A percentile compares a stretch with the other conserved stretches of the same genome.
phyloP scores from a whole-genome alignment of 495 filamentous ascomycete genomes.

The Hypoxylon lenormandii region DNA sequence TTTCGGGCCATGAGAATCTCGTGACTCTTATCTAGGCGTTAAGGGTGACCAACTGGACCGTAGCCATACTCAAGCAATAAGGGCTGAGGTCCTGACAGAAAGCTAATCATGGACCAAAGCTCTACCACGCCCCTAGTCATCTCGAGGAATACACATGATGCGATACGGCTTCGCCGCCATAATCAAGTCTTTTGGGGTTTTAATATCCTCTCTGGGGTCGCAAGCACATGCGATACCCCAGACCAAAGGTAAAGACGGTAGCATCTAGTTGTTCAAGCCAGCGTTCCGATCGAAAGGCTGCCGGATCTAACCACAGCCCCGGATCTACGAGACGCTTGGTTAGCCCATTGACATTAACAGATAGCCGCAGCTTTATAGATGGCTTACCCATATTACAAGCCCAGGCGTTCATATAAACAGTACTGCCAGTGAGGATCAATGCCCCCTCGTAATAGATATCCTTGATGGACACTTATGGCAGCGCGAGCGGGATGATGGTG shows the following conservation, averaged over 20 bases:
- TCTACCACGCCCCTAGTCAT: slow-evolving; percentile 38
- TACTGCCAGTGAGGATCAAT: slow-evolving; percentile 68
- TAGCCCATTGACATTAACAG: not conserved
- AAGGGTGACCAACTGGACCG: no score
- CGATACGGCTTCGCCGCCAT: slow-evolving; percentile 67
- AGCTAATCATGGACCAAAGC: not conserved
- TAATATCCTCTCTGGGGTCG: slow-evolving; percentile 66
- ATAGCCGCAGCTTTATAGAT: slow-evolving; percentile 39
- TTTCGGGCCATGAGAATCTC: no score
- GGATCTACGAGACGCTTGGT: slow-evolving; percentile 55
- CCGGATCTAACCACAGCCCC: slow-evolving; percentile 68
- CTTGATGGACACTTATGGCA: slow-evolving; percentile 68
- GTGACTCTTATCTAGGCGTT: no score
- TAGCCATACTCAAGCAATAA: no score
- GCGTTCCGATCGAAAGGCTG: slow-evolving; percentile 69
- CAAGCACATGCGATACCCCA: slow-evolving; percentile 74
- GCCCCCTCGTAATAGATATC: slow-evolving; percentile 68
- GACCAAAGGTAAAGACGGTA: slow-evolving; percentile 69
- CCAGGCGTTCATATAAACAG: slow-evolving; percentile 73
- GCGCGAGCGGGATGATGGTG: slow-evolving; percentile 68
- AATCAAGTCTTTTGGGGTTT: slow-evolving; percentile 68
- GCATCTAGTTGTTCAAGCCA: slow-evolving; percentile 71
- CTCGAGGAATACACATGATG: slow-evolving; percentile 65
- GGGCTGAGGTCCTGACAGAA: no score
- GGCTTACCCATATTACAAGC: slow-evolving; percentile 68